Base-by-base conservation (phyloP, 2,329 filamentous ascomycete species). In the Apiospora koreana region DNA sequence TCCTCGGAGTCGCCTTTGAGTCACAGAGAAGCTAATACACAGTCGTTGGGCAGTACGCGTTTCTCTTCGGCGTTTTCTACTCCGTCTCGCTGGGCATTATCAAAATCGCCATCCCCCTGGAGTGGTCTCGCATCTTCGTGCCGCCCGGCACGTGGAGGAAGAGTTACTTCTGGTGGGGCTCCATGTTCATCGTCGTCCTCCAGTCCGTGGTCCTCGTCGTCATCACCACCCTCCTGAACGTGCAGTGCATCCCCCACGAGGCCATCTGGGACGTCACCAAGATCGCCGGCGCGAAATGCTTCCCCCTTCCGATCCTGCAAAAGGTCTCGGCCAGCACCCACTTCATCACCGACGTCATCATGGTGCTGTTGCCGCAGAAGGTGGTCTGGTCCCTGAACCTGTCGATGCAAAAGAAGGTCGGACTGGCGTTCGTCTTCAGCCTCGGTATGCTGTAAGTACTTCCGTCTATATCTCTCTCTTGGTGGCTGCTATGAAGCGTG, bases 21-120 rank as follows among this genome's bases (percentile, higher is more conserved):
- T 54, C 5, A 31, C 10, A 9, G 62, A 16, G 14, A 41, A 28
- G 3, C 50, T 58, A 31, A 58, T 35, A 7, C n/a, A 25, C 9
- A 1, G 18, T 54, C 16, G 16, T 31, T 18, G 12, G 14, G 21
- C 67, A 80, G 77, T 74, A 75, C 25, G 75, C 82, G 42, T 75
- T 80, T 41, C 23, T 66, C 41, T 66, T 66, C 23, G 79, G 81
- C 58, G 74, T 73, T 71, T 79, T 73, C 70, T 83, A 83, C 72
- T 79, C 77, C 0, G 75, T 77, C 43, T 75, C 77, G 23, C 77
- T 84, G 0, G 79, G 80, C 0, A 74, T 81, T 7, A 73, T 84
- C 68, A 85, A 84, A 69, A 76, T 76, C 2, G 80, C 81, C 28
- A 83, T 85, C 62, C 77, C 84, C n/a, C 54, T 83, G 12, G 81